Evolutionary conservation across 108 stramenopile genomes (phyloP).

Genomic region (Nitzschia palea): DNA sequence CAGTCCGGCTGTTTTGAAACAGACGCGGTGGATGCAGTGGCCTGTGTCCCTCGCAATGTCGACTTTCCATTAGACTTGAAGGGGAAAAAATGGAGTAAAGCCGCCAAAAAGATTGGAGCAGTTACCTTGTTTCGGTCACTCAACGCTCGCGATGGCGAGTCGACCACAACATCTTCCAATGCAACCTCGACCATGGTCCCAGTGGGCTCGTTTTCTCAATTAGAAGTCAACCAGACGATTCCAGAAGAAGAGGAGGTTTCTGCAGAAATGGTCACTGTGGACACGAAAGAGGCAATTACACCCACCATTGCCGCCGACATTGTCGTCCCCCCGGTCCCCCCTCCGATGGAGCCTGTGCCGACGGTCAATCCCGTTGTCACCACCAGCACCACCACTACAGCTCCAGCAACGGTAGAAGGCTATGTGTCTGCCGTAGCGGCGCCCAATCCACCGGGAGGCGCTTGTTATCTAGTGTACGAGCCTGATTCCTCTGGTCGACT

Average conservation of each 20-base stretch:
- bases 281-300: background rate
- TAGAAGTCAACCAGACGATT: conserved; percentile 4
- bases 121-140: conserved; percentile 27
- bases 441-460: conserved; percentile 16
- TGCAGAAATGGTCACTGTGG: background rate
- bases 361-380: background rate
- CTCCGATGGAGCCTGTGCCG: background rate
- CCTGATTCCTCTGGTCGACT: conserved; percentile 39
- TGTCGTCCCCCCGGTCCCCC: background rate
- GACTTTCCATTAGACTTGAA: conserved; percentile 7
- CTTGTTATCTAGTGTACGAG: conserved; percentile 42
- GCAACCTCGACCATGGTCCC: background rate
- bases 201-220: background rate
- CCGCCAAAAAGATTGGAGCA: conserved; percentile 37
- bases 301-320: background rate
- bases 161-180: background rate
- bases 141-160: conserved; percentile 1
- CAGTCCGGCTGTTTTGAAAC: conserved; percentile 34
- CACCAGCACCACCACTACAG: background rate
- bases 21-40: conserved; percentile 43
- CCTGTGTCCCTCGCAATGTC: conserved; percentile 40
- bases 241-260: conserved; percentile 6
- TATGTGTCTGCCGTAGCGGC: conserved; percentile 9
- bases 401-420: background rate
- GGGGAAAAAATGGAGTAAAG: conserved; percentile 36